Evolutionary conservation across 306 rosid genomes (phyloP).

Genomic region (Abrus pulchellus): DNA sequence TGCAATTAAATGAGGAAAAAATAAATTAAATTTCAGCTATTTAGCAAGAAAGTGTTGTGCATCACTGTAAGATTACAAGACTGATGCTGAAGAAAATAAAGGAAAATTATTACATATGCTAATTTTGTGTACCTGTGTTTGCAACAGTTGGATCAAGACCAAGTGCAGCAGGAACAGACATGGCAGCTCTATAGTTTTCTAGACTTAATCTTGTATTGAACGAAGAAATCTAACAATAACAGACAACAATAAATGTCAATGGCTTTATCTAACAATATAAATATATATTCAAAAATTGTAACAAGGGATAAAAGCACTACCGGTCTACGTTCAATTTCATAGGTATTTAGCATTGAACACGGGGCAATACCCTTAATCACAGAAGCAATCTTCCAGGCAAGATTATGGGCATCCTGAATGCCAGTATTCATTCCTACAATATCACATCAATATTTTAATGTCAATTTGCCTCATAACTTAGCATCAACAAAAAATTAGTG

Average conservation of each 20-base stretch:
- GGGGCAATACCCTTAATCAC: constrained; percentile 83
- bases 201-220: constrained; percentile 85
- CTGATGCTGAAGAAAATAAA: constrained; percentile 40
- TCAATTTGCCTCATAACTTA: constrained; percentile 28
- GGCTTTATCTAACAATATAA: constrained; percentile 28
- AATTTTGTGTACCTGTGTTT: constrained; percentile 70
- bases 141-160: constrained; percentile 94
- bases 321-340: constrained; percentile 87
- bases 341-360: constrained; percentile 73
- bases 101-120: constrained; percentile 16
- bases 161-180: constrained; percentile 93
- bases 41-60: constrained; percentile 33
- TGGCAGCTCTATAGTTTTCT: constrained; percentile 89
- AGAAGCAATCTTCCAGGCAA: constrained; percentile 96
- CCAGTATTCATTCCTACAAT: constrained; percentile 98
- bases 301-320: constrained; percentile 59
- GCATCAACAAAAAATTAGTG: neutral
- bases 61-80: constrained; percentile 13
- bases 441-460: constrained; percentile 31
- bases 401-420: constrained; percentile 95
- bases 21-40: constrained; percentile 30
- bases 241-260: constrained; percentile 29
- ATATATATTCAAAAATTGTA: constrained; percentile 10
- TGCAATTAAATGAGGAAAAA: constrained; percentile 57
- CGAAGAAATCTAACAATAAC: constrained; percentile 72